These are phyloP conservation scores for Penicillium paneum DNA, from an alignment of 2,329 filamentous ascomycete genomes.

Conservation along the genomic window DNA sequence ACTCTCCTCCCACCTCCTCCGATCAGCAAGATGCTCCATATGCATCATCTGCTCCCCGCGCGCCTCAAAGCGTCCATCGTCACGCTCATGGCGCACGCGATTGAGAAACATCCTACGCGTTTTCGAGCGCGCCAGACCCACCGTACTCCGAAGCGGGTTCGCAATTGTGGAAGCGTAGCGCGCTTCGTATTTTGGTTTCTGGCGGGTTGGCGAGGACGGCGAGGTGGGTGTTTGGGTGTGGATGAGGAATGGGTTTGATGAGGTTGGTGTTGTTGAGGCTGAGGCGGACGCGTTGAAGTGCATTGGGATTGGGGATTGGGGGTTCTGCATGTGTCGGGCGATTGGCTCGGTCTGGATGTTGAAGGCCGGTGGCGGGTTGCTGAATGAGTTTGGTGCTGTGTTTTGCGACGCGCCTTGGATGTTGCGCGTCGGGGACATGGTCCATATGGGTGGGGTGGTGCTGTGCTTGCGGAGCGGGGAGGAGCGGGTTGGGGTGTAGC, in stretches of 20 bases:
- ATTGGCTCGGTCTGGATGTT: constrained; percentile 5
- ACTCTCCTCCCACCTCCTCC: constrained; percentile 38
- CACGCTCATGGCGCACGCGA: constrained; percentile 40
- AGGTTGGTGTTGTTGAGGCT: constrained; percentile 6
- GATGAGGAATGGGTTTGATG: constrained; percentile 12
- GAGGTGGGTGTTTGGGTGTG: not conserved
- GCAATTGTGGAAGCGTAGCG: constrained; percentile 36
- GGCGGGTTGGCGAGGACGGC: constrained; percentile 13
- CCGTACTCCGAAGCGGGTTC: constrained; percentile 30
- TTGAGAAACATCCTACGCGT: constrained; percentile 43
- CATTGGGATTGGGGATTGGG: constrained; percentile 1
- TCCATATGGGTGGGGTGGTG: constrained; percentile 20
- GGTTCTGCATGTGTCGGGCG: not conserved
- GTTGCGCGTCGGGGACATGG: constrained; percentile 17
- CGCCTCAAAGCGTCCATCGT: constrained; percentile 38
- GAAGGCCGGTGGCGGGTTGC: not conserved
- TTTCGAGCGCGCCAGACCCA: constrained; percentile 31
- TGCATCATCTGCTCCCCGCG: constrained; percentile 44
- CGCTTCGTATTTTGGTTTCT: constrained; percentile 31
- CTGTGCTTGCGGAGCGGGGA: constrained; percentile 26
- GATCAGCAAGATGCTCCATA: constrained; percentile 42
- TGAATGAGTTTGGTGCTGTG: not conserved
- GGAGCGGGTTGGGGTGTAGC: constrained; percentile 23
- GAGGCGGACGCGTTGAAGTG: not conserved
- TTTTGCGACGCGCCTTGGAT: not conserved